Conservation (phyloP, 768 basidiomycete species). For the Suillus clintonianus region DNA sequence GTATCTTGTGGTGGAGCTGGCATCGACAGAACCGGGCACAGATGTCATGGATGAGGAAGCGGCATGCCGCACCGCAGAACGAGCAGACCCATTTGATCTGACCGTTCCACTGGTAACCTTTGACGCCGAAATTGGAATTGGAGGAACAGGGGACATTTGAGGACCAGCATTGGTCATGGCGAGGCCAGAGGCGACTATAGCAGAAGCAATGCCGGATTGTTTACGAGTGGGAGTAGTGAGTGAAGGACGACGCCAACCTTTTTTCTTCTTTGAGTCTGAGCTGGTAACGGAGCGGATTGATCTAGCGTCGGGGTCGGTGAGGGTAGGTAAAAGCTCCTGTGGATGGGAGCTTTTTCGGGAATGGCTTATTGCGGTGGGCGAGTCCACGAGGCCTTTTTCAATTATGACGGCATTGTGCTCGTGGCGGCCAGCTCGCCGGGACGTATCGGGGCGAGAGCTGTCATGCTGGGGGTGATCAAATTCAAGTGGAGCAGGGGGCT, state of each 20-base stretch:
- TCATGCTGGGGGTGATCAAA: conserved; percentile 8
- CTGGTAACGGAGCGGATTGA: conserved; percentile 27
- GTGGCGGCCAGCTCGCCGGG: conserved; percentile 17
- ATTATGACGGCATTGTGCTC: conserved; percentile 16
- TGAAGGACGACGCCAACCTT: conserved; percentile 17
- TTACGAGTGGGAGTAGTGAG: conserved; percentile 23
- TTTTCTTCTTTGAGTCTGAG: conserved; percentile 28
- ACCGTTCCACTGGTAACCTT: conserved; percentile 20
- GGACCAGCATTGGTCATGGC: conserved; percentile 64
- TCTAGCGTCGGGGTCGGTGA: conserved; percentile 26
- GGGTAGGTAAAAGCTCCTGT: conserved; percentile 15
- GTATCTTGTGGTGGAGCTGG: conserved; percentile 16
- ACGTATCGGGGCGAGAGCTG: conserved; percentile 6
- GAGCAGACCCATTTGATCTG: conserved; percentile 10
- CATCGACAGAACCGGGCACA: conserved; percentile 9
- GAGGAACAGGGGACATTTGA: conserved; percentile 47
- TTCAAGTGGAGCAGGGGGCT: conserved; percentile 32
- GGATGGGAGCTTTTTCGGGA: conserved; percentile 13
- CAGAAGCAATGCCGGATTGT: conserved; percentile 47
- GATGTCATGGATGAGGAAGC: conserved; percentile 13
- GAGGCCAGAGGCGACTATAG: conserved; percentile 37
- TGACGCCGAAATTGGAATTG: conserved; percentile 17
- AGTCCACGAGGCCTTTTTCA: conserved; percentile 18
- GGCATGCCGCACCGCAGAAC: conserved; percentile 1
- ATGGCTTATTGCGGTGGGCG: conserved; percentile 16